Conservation (phyloP, 306 rosid genomes). For the Urtica urens region DNA sequence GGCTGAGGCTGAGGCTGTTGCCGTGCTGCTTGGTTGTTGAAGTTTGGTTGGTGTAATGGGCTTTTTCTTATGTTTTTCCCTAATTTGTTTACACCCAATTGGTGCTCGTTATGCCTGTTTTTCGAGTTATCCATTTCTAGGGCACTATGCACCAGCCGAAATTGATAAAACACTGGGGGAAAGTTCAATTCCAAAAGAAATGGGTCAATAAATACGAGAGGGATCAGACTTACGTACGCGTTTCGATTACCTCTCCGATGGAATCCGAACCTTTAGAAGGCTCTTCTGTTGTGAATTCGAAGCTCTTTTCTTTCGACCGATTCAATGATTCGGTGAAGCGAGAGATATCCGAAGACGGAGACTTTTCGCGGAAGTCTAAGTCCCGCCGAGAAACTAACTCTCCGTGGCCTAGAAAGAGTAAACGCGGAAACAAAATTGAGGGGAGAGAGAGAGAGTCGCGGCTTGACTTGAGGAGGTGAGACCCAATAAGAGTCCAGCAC, state of each 20-base stretch:
- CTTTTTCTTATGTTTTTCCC: slow-evolving; percentile 91
- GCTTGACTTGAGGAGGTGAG: slow-evolving; percentile 24
- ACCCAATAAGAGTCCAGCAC: slow-evolving; percentile 13
- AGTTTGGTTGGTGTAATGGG: slow-evolving; percentile 81
- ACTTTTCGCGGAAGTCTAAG: too few relatives aligned
- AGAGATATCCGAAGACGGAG: background rate
- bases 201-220: background rate
- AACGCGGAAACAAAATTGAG: background rate
- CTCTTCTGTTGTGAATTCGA: background rate
- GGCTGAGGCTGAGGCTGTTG: slow-evolving; percentile 98
- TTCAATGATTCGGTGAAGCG: background rate
- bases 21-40: slow-evolving; percentile 42
- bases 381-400: background rate
- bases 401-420: background rate
- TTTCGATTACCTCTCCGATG: too few relatives aligned
- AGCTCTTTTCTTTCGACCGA: background rate
- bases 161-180: slow-evolving; percentile 28
- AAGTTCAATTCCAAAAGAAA: slow-evolving; percentile 16
- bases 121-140: slow-evolving; percentile 59
- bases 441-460: slow-evolving; percentile 14
- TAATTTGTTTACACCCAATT: slow-evolving; percentile 76
- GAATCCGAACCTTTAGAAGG: too few relatives aligned
- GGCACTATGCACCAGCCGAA: slow-evolving; percentile 8
- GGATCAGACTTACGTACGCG: background rate
- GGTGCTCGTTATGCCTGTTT: slow-evolving; percentile 52